A percentile compares a stretch with the other conserved stretches of the same genome.
Conservation (phyloP, 331 rosid genomes). For the Phaseolus coccineus region DNA sequence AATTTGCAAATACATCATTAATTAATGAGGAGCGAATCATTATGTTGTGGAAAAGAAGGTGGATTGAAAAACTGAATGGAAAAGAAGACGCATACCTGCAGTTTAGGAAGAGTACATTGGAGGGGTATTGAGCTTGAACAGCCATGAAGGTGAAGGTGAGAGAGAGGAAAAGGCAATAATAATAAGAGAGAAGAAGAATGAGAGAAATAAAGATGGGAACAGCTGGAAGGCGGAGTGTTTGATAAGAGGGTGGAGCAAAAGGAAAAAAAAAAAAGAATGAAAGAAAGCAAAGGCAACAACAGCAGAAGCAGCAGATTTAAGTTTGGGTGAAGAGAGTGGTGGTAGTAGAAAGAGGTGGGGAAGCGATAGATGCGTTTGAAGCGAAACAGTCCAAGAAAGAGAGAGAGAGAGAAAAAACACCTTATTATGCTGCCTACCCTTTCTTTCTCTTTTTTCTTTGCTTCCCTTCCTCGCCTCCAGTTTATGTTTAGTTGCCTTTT, state of each 20-base stretch:
- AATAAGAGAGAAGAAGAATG: slow-evolving; percentile 56
- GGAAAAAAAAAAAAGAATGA: not conserved
- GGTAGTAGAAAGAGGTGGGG: slow-evolving; percentile 34
- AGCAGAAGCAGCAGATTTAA: slow-evolving; percentile 38
- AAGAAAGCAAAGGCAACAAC: slow-evolving; percentile 39
- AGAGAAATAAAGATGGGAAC: slow-evolving; percentile 49
- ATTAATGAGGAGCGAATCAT: not conserved
- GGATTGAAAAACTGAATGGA: not conserved
- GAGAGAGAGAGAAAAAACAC: slow-evolving; percentile 37
- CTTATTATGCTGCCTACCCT: slow-evolving; percentile 57
- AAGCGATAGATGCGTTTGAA: slow-evolving; percentile 79
- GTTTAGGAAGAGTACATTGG: slow-evolving; percentile 75
- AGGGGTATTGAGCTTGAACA: slow-evolving; percentile 98
- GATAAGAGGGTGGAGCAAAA: slow-evolving; percentile 49
- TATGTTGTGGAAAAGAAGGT: not conserved
- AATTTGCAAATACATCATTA: not conserved
- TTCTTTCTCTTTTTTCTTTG: slow-evolving; percentile 17
- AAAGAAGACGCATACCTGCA: slow-evolving; percentile 66
- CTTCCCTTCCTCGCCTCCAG: slow-evolving; percentile 49
- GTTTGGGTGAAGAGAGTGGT: no score
- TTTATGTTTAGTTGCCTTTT: slow-evolving; percentile 54
- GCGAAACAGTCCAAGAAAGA: slow-evolving; percentile 89
- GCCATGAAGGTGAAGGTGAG: slow-evolving; percentile 59
- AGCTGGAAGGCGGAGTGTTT: slow-evolving; percentile 65
- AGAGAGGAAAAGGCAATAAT: slow-evolving; percentile 48